Percentiles rank a stretch among this genome's conserved stretches.
phyloP scores from a whole-genome alignment of 2,329 filamentous ascomycete genomes.

The Fusarium neocosmosporiellum region DNA sequence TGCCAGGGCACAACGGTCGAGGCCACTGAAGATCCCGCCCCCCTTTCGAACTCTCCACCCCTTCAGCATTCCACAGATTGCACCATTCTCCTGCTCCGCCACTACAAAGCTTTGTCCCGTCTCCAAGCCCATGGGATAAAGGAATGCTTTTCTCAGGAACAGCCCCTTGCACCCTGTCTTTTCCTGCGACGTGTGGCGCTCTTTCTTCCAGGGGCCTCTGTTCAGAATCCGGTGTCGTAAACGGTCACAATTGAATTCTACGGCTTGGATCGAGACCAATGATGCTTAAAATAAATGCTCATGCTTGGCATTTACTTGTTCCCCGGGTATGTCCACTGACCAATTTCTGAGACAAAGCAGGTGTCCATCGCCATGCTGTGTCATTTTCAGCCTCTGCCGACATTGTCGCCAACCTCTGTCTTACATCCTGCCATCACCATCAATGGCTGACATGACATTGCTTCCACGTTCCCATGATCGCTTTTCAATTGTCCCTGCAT shows the following conservation, averaged over 20 bases:
- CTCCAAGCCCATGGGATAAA: neutral
- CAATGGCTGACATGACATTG: neutral
- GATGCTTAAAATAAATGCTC: neutral
- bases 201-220: neutral
- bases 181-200: slow-evolving; percentile 11
- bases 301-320: neutral
- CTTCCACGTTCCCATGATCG: slow-evolving; percentile 1
- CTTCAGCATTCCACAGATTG: slow-evolving; percentile 14
- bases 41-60: neutral
- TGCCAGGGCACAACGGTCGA: slow-evolving; percentile 1
- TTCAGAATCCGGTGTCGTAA: slow-evolving; percentile 5
- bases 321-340: fast-evolving
- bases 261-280: neutral
- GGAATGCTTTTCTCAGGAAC: slow-evolving; percentile 22
- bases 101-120: slow-evolving; percentile 11
- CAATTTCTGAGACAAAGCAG: neutral
- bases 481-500: neutral
- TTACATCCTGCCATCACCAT: slow-evolving; percentile 10
- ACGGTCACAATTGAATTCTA: neutral
- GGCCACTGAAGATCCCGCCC: neutral
- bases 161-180: neutral
- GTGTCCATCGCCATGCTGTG: neutral
- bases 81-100: neutral
- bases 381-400: slow-evolving; percentile 9
- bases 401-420: slow-evolving; percentile 20